Evolutionary conservation across 2,329 filamentous ascomycete species (phyloP).

Genomic region (Aureobasidium sp.): DNA sequence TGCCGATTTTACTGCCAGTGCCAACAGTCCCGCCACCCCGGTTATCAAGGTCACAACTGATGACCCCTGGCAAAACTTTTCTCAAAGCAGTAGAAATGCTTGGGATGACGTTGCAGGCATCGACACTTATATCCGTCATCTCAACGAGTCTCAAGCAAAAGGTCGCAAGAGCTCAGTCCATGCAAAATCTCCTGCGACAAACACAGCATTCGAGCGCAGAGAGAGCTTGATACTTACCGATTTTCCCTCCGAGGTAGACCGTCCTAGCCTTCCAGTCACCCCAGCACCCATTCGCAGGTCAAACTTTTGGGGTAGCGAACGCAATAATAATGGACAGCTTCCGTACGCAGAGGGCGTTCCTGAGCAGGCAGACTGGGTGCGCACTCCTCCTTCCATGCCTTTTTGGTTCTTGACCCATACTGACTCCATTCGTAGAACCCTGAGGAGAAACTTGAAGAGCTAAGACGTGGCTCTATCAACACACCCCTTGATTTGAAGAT

Average conservation of each 20-base stretch:
- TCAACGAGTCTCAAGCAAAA: constrained; percentile 56
- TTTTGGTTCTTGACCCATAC: neutral
- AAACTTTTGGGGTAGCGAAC: constrained; percentile 60
- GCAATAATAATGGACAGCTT: constrained; percentile 52
- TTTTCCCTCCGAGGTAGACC: constrained; percentile 74
- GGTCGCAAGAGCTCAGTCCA: constrained; percentile 34
- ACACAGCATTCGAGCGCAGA: constrained; percentile 30
- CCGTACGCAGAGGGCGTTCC: constrained; percentile 78
- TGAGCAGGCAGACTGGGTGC: constrained; percentile 88
- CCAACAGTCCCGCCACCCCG: constrained; percentile 33
- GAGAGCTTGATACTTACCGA: constrained; percentile 69
- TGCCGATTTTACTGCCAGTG: neutral
- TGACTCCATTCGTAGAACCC: constrained; percentile 36
- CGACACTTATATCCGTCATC: constrained; percentile 71
- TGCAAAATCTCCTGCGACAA: constrained; percentile 20
- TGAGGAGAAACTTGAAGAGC: constrained; percentile 38
- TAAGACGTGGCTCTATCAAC: constrained; percentile 38
- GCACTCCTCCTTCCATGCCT: constrained; percentile 36
- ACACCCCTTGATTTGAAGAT: constrained; percentile 25
- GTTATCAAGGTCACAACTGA: constrained; percentile 42
- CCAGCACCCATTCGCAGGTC: constrained; percentile 69
- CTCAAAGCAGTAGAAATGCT: constrained; percentile 62
- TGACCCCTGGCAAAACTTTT: constrained; percentile 65
- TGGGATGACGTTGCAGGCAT: constrained; percentile 93
- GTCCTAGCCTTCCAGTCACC: constrained; percentile 84